Evolutionary conservation across 164 flowering plant genomes (phyloP).

Genomic region (Saururus chinensis): DNA sequence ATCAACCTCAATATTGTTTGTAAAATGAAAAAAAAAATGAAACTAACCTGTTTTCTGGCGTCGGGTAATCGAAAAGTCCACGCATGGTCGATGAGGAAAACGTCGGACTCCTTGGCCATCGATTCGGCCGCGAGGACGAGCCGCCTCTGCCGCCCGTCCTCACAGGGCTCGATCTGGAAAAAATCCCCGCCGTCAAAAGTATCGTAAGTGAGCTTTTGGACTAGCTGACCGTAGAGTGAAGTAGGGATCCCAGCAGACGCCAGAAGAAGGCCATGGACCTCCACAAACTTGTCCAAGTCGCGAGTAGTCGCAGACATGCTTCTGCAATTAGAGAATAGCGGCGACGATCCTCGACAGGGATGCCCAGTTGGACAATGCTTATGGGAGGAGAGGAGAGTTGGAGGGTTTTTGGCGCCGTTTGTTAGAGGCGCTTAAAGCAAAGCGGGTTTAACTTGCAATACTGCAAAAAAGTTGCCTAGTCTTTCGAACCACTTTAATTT

Average conservation of each 20-base stretch:
- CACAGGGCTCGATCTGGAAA: constrained; percentile 72
- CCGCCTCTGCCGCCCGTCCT: constrained; percentile 55
- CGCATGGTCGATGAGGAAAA: constrained; percentile 88
- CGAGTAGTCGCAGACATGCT: constrained; percentile 2
- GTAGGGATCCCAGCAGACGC: constrained; percentile 70
- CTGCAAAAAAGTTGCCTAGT: too few species aligned
- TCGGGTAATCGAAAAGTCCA: constrained; percentile 94
- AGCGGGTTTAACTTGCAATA: too few species aligned
- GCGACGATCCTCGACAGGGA: not conserved
- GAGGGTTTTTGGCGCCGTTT: too few species aligned
- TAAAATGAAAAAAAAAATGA: not conserved
- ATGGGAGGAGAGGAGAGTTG: too few species aligned
- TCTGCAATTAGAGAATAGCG: not conserved
- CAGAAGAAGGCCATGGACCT: constrained; percentile 63
- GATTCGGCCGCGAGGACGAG: constrained; percentile 50
- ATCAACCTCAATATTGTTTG: not conserved
- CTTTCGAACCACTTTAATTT: too few species aligned
- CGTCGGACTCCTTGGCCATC: constrained; percentile 48
- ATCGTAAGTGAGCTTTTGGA: constrained; percentile 61
- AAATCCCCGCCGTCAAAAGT: constrained; percentile 74
- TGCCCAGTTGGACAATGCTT: too few species aligned
- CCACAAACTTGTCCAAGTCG: constrained; percentile 58
- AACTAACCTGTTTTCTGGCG: constrained; percentile 69
- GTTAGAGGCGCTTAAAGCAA: too few species aligned
- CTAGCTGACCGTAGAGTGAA: constrained; percentile 52